phyloP scores from a whole-genome alignment of 2,329 filamentous ascomycete genomes.

The Orbilia javanica region DNA sequence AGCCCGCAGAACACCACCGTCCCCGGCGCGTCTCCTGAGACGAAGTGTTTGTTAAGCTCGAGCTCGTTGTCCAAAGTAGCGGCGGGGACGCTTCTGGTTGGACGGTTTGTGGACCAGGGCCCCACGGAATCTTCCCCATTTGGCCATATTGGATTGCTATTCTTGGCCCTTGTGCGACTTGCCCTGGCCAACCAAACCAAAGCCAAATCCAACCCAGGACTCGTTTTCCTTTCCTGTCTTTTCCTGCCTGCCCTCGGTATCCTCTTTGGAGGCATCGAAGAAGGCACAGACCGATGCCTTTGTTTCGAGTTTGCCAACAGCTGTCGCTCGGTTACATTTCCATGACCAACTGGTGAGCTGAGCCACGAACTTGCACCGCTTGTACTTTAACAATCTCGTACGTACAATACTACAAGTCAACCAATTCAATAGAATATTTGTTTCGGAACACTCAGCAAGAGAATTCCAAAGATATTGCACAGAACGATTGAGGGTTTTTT shows the following conservation, averaged over 20 bases:
- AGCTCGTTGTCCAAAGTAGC: not conserved
- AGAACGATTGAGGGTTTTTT: no score
- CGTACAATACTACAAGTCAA: not conserved
- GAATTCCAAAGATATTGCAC: no score
- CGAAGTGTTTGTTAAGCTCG: conserved; percentile 19
- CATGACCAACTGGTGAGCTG: not conserved
- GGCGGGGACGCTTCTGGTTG: conserved; percentile 34
- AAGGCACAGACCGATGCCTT: conserved; percentile 10
- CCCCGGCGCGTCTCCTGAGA: conserved; percentile 54
- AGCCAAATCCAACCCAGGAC: not conserved
- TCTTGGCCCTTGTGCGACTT: conserved; percentile 51
- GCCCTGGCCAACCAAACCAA: conserved; percentile 29
- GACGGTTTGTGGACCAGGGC: conserved; percentile 13
- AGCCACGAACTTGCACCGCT: not conserved
- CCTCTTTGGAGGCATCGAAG: not conserved
- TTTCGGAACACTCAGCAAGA: not conserved
- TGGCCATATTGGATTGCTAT: conserved; percentile 25
- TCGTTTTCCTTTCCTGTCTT: not conserved
- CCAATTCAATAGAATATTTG: not conserved
- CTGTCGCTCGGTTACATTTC: not conserved
- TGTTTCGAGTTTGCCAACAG: not conserved
- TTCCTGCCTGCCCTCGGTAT: no score
- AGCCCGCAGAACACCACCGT: conserved; percentile 7
- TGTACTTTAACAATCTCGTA: not conserved
- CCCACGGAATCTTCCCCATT: conserved; percentile 10